Evolutionary conservation across 176 grass and related monocot species (phyloP).

Genomic region (Melocanna baccifera): DNA sequence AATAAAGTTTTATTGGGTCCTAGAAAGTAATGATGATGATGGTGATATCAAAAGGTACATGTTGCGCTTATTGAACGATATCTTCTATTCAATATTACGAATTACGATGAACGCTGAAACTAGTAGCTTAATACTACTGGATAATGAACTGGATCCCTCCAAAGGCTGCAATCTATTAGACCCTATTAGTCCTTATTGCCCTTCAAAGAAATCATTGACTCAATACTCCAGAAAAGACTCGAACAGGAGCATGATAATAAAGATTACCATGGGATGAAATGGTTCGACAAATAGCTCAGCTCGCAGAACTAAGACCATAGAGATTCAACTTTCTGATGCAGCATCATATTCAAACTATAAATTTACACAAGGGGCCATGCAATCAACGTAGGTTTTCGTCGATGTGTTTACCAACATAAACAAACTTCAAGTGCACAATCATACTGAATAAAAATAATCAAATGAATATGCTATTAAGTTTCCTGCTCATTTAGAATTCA

Average conservation of each 20-base stretch:
- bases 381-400: too few relatives aligned
- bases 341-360: not conserved
- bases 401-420: too few relatives aligned
- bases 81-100: not conserved
- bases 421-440: too few relatives aligned
- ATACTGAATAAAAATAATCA: not conserved
- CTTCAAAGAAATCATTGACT: slow-evolving; percentile 15
- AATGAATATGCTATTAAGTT: not conserved
- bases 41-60: not conserved
- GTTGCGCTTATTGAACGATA: not conserved
- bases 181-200: not conserved
- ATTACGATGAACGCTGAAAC: not conserved
- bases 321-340: slow-evolving; percentile 10
- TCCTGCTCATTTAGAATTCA: not conserved
- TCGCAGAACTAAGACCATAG: not conserved
- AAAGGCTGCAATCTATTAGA: slow-evolving; percentile 4
- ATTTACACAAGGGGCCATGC: not conserved
- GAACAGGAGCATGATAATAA: slow-evolving; percentile 1
- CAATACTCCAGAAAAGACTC: not conserved
- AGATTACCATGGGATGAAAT: not conserved
- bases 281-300: not conserved
- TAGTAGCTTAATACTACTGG: not conserved
- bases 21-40: not conserved
- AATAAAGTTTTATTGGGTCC: not conserved
- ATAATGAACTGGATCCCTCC: not conserved